A percentile compares a stretch with the other conserved stretches of the same genome.
phyloP scores from a whole-genome alignment of 2,329 filamentous ascomycete genomes.

The Chaetothyriales sp. region DNA sequence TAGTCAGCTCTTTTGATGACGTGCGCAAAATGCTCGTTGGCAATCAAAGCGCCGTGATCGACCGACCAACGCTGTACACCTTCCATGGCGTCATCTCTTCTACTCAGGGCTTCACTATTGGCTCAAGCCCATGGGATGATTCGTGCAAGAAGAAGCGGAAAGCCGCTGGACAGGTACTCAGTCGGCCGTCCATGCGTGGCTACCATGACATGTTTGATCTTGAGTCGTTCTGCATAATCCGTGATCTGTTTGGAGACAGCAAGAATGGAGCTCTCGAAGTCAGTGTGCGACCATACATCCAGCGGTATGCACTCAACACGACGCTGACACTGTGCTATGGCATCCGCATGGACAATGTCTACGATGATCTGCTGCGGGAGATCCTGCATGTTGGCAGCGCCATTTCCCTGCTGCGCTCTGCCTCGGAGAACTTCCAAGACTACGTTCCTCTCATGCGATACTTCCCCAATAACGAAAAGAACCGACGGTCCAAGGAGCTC shows the following conservation, averaged over 20 bases:
- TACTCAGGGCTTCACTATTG: slow-evolving; percentile 63
- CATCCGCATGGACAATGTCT: slow-evolving; percentile 53
- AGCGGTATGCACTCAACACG: slow-evolving; percentile 58
- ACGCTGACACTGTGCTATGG: slow-evolving; percentile 63
- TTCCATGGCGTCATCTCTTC: slow-evolving; percentile 61
- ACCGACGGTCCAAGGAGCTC: slow-evolving; percentile 46
- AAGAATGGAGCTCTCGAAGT: slow-evolving; percentile 45
- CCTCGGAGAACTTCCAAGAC: slow-evolving; percentile 67
- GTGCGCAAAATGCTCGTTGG: slow-evolving; percentile 55
- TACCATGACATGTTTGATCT: slow-evolving; percentile 68
- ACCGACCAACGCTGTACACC: slow-evolving; percentile 58
- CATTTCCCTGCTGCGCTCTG: slow-evolving; percentile 60
- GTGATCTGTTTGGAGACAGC: slow-evolving; percentile 51
- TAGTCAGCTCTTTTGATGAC: slow-evolving; percentile 59
- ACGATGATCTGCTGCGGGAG: slow-evolving; percentile 54
- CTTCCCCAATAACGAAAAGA: slow-evolving; percentile 40
- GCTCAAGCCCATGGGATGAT: slow-evolving; percentile 64
- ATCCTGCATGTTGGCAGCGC: slow-evolving; percentile 62
- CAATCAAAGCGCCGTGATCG: slow-evolving; percentile 59
- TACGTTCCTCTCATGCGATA: slow-evolving; percentile 60
- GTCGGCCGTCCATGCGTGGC: slow-evolving; percentile 53
- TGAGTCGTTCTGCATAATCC: slow-evolving; percentile 54
- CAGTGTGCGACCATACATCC: slow-evolving; percentile 54
- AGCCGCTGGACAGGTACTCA: slow-evolving; percentile 59
- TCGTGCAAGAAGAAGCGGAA: slow-evolving; percentile 60